Evolutionary conservation across 2,329 filamentous ascomycete species (phyloP), one percentile per base, ranked within the genome.

Genomic region (Rutstroemia sydowiana): DNA sequence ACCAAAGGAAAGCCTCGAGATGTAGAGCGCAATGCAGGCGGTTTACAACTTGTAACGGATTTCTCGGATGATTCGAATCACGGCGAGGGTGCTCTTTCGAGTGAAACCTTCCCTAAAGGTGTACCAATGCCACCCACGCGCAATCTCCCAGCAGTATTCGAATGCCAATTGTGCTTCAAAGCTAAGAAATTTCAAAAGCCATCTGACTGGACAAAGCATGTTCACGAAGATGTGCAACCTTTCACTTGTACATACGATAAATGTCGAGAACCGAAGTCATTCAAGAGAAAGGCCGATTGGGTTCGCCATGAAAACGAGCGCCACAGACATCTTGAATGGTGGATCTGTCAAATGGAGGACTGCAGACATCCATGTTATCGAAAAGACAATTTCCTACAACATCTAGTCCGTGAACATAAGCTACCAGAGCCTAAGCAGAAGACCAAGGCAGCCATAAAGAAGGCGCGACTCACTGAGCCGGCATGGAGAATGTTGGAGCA

Each of bases 201-300:
- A 14, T 95, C 90, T 0, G 91, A 96, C 68, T 96, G 91, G 91
- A 95, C 90, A 1, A 95, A 96, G 67, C 91, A 96, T 64, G 88
- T 96, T 1, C 88, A 95, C 61, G 91, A 95, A 69, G 91, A 96
- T 65, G 82, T 95, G 1, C 87, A 93, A 65, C 91, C 91, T 0
- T 95, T 95, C 61, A 95, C 88, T 3, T 96, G 91, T 69, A 95
- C 90, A 0, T 95, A 92, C 72, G 82, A 86, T 2, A 77, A 81
- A 46, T 95, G 91, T 65, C 78, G 79, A 8, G 89, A 95, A 44
- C 83, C 87, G 16, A 95, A 95, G 69, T 90, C 88, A 32, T 96
- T 95, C 74, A 95, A 95, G 70, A 81, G 90, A 44, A 96, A 95
- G 69, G 91, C 91, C 13, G 91, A 96, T 66, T 96, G 91, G 91